Evolutionary conservation across 73 alveolate species (phyloP), one percentile per base, ranked within the genome.

Genomic region (Paramecium octaurelia): DNA sequence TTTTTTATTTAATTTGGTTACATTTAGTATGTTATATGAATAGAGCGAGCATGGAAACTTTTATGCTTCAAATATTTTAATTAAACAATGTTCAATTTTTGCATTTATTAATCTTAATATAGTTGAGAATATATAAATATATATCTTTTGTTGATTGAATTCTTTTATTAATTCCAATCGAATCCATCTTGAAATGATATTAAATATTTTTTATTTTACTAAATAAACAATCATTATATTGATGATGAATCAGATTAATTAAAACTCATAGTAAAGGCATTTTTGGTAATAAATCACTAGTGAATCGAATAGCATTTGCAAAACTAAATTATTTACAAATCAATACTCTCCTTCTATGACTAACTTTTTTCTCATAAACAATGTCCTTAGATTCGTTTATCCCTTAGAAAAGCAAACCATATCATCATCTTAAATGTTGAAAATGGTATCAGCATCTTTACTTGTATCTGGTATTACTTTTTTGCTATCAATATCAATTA

Each of bases 271-370:
- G 40, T 70, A 70, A 34, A 18, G 86, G 86, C 57, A 70, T 31
- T 70, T 70, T 29, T 10, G 86, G 86, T 35, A 70, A 70, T 31
- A 70, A 34, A 70, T 70, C 86, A 31, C 86, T 70, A 11, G 86
- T 70, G 57, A 70, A 70, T 70, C 57, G 18, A 4, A 70, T 31
- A 8, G 86, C 86, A 70, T 70, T 31, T 70, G 48, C 31, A 18
- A 8, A 70, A 70, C 86, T 70, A 70, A 8, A 24, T 70, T 29
- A 35, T 24, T 24, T 70, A 11, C 10, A 0, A 48, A 70, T 24
- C 34, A 70, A 24, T 70, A 70, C 86, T 70, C 86, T 31, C 86
- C 86, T 29, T 70, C 40, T 16, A 70, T 70, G 8, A 8, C 34
- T 70, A 70, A 14, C 29, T 35, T 70, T 18, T 70, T 35, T 70